Evolutionary conservation across 441 rosid genomes (phyloP), one percentile per base, ranked within the genome.

Genomic region (Erodium chrysanthum): DNA sequence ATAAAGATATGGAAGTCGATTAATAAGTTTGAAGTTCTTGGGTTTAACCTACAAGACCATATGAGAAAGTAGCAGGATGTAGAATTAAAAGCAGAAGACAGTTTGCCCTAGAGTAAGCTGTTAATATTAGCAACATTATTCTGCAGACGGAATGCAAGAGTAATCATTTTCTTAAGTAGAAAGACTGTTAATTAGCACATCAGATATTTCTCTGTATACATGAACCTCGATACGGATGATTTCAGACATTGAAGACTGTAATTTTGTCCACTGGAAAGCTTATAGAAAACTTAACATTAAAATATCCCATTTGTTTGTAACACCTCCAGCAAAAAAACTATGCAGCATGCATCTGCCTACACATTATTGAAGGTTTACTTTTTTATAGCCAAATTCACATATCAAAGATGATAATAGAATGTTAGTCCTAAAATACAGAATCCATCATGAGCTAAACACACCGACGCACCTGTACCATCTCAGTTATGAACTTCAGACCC

Each of bases 401-500:
- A 61, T 22, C 25, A 37, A 68, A 15, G 62, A n/a, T 1, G n/a
- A 21, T 54, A 20, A 17, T 54, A 20, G 23, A 54, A 54, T 21
- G 21, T 18, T 7, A 56, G 46, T 71, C 60, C 66, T 60, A 14
- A 54, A 68, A 48, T 70, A 61, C 54, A 33, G 40, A 35, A 7
- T 50, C 1, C 35, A 77, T 60, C 33, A 63, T 46, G 17, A 65
- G 73, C 62, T 25, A 68, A 56, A 54, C 29, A 66, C 27, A 70
- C 67, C 1, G 10, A 44, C 68, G 66, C 77, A 94, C 99, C 97
- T 91, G 97, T 18, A 95, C 99, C 96, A 95, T 85, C 84, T 95
- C 99, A 67, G 89, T 88, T 46, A 95, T 90, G 78, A 91, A 95
- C 74, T 95, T 91, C 80, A 91, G 80, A 27, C 99, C 99, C 64